Percentiles rank a stretch among this genome's conserved stretches.
These are phyloP conservation scores for Sporopachydermia quercuum DNA, from an alignment of 805 yeast species.

Conservation along the genomic window DNA sequence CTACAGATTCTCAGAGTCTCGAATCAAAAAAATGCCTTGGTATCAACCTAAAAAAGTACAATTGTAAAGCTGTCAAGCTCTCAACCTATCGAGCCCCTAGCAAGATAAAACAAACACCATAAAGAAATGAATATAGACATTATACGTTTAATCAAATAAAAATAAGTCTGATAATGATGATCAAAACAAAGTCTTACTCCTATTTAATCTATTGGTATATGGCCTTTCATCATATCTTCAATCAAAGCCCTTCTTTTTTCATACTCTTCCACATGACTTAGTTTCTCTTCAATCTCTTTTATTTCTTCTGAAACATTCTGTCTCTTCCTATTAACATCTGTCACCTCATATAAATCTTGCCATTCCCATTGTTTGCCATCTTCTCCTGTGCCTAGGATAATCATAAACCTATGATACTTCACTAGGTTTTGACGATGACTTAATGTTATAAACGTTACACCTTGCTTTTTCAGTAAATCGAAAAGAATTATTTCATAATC, in stretches of 20 bases:
- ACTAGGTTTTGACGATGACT: conserved; percentile 73
- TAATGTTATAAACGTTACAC: conserved; percentile 67
- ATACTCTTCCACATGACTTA: conserved; percentile 44
- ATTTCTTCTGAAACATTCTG: conserved; percentile 66
- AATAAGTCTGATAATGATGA: too few species aligned
- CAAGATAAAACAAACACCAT: too few species aligned
- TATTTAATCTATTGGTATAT: neutral
- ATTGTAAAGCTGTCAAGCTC: too few species aligned
- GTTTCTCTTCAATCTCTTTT: conserved; percentile 42
- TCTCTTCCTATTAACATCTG: conserved; percentile 51
- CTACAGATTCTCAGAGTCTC: too few species aligned
- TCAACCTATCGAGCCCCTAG: too few species aligned
- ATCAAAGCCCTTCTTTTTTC: conserved; percentile 45
- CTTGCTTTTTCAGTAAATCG: conserved; percentile 52
- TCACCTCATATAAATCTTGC: conserved; percentile 32
- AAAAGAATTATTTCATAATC: conserved; percentile 83
- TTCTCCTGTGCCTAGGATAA: conserved; percentile 49
- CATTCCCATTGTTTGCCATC: conserved; percentile 29
- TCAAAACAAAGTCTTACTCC: too few species aligned
- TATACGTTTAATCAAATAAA: too few species aligned
- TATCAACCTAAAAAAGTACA: too few species aligned
- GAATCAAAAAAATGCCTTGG: too few species aligned
- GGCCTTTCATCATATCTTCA: conserved; percentile 22
- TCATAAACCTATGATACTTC: conserved; percentile 67
- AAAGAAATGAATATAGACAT: too few species aligned